A percentile compares a stretch with the other conserved stretches of the same genome.
phyloP scores from a whole-genome alignment of 768 basidiomycete genomes.

The Amanita subjunquillea region DNA sequence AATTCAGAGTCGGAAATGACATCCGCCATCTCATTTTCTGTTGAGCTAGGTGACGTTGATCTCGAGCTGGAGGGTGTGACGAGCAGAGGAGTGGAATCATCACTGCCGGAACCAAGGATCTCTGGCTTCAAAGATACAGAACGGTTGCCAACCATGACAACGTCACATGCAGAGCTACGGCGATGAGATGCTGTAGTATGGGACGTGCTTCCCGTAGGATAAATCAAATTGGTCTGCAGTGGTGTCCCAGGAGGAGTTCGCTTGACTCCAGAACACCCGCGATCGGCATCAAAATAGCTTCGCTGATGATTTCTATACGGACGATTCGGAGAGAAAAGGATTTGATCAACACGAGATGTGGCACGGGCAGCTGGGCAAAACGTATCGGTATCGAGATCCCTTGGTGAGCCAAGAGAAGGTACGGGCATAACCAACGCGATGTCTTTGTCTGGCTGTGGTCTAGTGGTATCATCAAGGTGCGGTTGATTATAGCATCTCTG shows the following conservation, averaged over 20 bases:
- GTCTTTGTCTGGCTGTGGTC: constrained; percentile 17
- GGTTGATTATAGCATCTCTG: constrained; percentile 9
- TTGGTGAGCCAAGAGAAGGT: constrained; percentile 37
- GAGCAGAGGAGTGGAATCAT: constrained; percentile 37
- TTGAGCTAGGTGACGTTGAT: constrained; percentile 30
- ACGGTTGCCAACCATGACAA: constrained; percentile 12
- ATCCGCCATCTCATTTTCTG: constrained; percentile 9
- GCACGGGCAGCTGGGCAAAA: constrained; percentile 14
- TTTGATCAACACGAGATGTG: constrained; percentile 18
- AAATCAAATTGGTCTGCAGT: constrained; percentile 7
- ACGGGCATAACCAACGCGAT: constrained; percentile 2
- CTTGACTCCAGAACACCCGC: constrained; percentile 20
- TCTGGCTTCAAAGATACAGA: constrained; percentile 9
- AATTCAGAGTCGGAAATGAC: constrained; percentile 10
- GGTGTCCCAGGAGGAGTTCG: constrained; percentile 40
- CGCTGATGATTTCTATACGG: constrained; percentile 42
- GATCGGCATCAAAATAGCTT: constrained; percentile 39
- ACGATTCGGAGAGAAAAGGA: constrained; percentile 16
- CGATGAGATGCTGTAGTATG: constrained; percentile 19
- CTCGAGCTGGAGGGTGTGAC: constrained; percentile 30
- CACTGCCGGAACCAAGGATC: constrained; percentile 19
- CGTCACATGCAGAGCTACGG: constrained; percentile 3
- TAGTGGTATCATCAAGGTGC: constrained; percentile 11
- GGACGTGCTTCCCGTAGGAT: constrained; percentile 18
- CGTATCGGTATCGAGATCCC: constrained; percentile 28